phyloP scores from a whole-genome alignment of 106 monocot species.

The Dendrobium nobile region DNA sequence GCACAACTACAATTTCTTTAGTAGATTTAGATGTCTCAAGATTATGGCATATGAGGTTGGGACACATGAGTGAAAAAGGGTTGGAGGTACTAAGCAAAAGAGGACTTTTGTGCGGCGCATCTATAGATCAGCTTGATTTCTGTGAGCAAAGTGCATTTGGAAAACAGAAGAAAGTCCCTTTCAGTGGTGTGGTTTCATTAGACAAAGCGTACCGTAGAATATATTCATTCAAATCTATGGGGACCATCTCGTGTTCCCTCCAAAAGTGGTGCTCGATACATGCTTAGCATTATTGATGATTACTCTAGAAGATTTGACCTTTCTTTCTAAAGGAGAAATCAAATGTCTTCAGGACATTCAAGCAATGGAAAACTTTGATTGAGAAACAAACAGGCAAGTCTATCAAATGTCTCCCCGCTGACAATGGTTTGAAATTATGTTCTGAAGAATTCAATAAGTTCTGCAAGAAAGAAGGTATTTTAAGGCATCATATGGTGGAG shows the following conservation, averaged over 20 bases:
- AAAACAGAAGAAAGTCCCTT: too few relatives aligned
- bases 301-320: background rate
- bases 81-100: background rate
- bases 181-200: background rate
- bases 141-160: background rate
- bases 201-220: background rate
- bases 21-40: background rate
- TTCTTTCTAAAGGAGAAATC: background rate
- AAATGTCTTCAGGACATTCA: too few relatives aligned
- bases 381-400: too few relatives aligned
- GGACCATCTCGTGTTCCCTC: background rate
- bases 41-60: background rate
- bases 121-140: background rate
- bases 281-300: background rate
- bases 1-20: background rate
- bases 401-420: too few relatives aligned
- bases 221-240: background rate
- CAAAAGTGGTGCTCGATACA: background rate
- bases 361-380: too few relatives aligned
- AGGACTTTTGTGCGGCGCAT: background rate
- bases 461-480: too few relatives aligned
- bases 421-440: too few relatives aligned
- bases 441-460: too few relatives aligned
- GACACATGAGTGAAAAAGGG: background rate
- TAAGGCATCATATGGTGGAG: too few relatives aligned